Percentiles rank a stretch among this genome's conserved stretches.
These are phyloP conservation scores for Plantago ovata DNA, from an alignment of 257 asterid genomes.

Conservation along the genomic window DNA sequence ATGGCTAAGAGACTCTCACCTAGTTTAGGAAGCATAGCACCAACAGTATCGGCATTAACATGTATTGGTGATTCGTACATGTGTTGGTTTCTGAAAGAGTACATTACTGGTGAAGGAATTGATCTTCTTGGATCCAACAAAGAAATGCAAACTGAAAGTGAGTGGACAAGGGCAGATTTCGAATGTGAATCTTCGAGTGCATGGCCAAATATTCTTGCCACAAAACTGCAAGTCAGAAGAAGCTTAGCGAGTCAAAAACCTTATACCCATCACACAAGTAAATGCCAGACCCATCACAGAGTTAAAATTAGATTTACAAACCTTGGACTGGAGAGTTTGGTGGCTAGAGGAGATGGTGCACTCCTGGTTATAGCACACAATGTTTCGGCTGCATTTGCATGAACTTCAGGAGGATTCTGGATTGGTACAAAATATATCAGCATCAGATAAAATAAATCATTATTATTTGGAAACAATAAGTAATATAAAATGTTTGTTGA, in stretches of 20 bases:
- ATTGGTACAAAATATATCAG: constrained; percentile 15
- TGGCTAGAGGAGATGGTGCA: constrained; percentile 78
- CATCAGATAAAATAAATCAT: constrained; percentile 5
- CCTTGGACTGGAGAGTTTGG: constrained; percentile 92
- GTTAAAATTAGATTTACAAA: constrained; percentile 25
- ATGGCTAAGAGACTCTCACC: constrained; percentile 35
- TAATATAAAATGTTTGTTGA: not conserved
- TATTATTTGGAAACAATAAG: no score
- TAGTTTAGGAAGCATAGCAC: constrained; percentile 95
- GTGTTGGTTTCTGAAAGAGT: constrained; percentile 81
- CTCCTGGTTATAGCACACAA: constrained; percentile 91
- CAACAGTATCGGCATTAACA: constrained; percentile 78
- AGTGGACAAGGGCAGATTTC: constrained; percentile 80
- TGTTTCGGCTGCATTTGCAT: constrained; percentile 95
- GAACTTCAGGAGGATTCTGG: constrained; percentile 93
- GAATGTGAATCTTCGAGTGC: constrained; percentile 85
- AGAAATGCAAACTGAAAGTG: constrained; percentile 85
- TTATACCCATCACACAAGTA: constrained; percentile 9
- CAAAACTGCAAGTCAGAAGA: constrained; percentile 56
- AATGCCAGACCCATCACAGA: constrained; percentile 1
- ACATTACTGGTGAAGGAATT: constrained; percentile 63
- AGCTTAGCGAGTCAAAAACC: constrained; percentile 11
- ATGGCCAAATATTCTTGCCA: constrained; percentile 82
- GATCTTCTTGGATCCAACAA: constrained; percentile 93
- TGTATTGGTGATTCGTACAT: constrained; percentile 62